These are phyloP conservation scores for Hanseniaspora mollemarum DNA, from an alignment of 805 yeast genomes.

Conservation along the genomic window DNA sequence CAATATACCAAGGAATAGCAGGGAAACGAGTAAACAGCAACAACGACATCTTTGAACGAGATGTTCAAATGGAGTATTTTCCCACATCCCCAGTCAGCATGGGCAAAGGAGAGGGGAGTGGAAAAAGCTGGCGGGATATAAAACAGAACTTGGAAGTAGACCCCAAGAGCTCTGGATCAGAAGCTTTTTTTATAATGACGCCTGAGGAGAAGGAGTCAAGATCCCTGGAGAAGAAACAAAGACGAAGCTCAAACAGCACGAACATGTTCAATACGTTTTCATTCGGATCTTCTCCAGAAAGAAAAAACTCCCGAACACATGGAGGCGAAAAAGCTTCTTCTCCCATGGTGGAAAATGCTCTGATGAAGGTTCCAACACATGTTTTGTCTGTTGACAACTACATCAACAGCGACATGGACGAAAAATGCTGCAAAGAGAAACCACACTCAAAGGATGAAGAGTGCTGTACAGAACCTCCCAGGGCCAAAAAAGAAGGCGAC, in stretches of 20 bases:
- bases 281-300: not conserved
- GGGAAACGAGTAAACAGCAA: not conserved
- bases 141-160: not conserved
- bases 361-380: slow-evolving; percentile 8
- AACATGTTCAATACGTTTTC: not conserved
- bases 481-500: not conserved
- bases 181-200: not conserved
- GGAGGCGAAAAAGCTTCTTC: not conserved
- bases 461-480: not conserved
- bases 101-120: not conserved
- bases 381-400: slow-evolving; percentile 6
- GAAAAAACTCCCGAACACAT: not conserved
- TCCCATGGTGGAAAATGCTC: not conserved
- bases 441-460: not conserved
- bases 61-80: slow-evolving; percentile 4
- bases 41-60: slow-evolving; percentile 15
- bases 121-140: not conserved
- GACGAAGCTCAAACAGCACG: not conserved
- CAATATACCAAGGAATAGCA: no score
- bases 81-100: slow-evolving; percentile 1
- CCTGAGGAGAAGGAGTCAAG: not conserved
- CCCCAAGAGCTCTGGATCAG: not conserved
- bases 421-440: not conserved
- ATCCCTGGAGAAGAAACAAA: not conserved
- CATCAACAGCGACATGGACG: slow-evolving; percentile 14